Conservation (phyloP, 129 eudicot species). For the Calendula officinalis region DNA sequence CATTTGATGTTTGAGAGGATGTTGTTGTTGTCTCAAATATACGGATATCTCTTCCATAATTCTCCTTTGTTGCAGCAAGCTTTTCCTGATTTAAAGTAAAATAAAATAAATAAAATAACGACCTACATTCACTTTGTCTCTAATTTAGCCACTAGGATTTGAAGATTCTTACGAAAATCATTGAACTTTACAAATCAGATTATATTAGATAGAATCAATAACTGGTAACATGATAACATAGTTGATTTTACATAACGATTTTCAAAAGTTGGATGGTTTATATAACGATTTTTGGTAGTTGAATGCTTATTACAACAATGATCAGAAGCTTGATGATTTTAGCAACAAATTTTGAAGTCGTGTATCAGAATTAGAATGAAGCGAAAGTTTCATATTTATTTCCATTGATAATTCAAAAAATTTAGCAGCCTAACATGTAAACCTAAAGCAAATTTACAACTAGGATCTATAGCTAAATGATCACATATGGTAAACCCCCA, state of each 20-base stretch:
- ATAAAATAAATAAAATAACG: background rate
- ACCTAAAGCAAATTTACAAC: no score
- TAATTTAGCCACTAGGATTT: background rate
- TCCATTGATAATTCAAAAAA: background rate
- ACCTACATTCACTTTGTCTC: background rate
- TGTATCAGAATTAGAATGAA: no score
- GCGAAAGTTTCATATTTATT: no score
- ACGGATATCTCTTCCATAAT: conserved; percentile 73
- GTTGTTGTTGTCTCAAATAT: conserved; percentile 67
- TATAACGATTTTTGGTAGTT: background rate
- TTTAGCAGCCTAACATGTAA: no score
- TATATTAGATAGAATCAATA: background rate
- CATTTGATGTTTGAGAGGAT: conserved; percentile 46
- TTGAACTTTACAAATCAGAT: background rate
- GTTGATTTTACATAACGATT: no score
- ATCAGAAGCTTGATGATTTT: background rate
- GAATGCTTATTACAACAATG: background rate
- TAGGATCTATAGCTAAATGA: no score
- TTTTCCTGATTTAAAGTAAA: conserved; percentile 41
- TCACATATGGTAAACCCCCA: no score
- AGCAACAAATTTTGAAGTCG: background rate
- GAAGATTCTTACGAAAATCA: background rate
- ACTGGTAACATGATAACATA: background rate
- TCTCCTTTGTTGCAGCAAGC: conserved; percentile 67
- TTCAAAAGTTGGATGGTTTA: background rate